A percentile compares a stretch with the other conserved stretches of the same genome.
phyloP scores from a whole-genome alignment of 2,329 filamentous ascomycete species.

The Diaporthe nobilis region DNA sequence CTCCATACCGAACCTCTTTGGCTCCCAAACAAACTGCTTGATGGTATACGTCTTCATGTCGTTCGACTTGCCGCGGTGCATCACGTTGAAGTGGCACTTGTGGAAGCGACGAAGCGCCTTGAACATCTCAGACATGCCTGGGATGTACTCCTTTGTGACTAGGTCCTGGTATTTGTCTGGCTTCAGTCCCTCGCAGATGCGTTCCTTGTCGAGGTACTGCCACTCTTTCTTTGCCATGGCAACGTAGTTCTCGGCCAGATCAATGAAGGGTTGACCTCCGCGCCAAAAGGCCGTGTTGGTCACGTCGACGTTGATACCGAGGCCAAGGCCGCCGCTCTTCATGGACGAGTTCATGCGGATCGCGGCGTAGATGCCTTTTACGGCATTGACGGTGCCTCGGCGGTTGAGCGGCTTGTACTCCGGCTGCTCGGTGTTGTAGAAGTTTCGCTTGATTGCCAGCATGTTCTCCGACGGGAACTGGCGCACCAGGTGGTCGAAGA shows the following conservation, averaged over 20 bases:
- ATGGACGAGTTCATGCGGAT: conserved; percentile 77
- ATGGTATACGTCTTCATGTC: conserved; percentile 66
- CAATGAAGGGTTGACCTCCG: conserved; percentile 54
- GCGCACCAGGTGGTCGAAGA: conserved; percentile 90
- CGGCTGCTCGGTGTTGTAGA: conserved; percentile 73
- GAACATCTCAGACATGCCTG: conserved; percentile 65
- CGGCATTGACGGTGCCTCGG: conserved; percentile 70
- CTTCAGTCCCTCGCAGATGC: conserved; percentile 9
- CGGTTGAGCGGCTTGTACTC: conserved; percentile 68
- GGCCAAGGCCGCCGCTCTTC: conserved; percentile 65
- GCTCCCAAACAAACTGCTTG: conserved; percentile 64
- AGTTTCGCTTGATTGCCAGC: conserved; percentile 83
- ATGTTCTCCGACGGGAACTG: conserved; percentile 80
- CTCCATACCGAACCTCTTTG: conserved; percentile 55
- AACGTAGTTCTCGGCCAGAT: conserved; percentile 52
- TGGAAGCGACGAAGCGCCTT: conserved; percentile 67
- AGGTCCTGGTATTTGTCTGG: conserved; percentile 31
- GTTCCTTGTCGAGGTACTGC: conserved; percentile 27
- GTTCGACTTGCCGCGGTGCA: conserved; percentile 64
- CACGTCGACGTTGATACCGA: conserved; percentile 91
- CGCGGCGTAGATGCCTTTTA: conserved; percentile 91
- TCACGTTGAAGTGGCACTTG: conserved; percentile 70
- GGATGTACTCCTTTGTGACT: background rate
- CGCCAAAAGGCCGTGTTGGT: conserved; percentile 93
- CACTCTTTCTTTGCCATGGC: conserved; percentile 45